phyloP scores from a whole-genome alignment of 352 stramenopile genomes.

The Aphanomyces stellatus region DNA sequence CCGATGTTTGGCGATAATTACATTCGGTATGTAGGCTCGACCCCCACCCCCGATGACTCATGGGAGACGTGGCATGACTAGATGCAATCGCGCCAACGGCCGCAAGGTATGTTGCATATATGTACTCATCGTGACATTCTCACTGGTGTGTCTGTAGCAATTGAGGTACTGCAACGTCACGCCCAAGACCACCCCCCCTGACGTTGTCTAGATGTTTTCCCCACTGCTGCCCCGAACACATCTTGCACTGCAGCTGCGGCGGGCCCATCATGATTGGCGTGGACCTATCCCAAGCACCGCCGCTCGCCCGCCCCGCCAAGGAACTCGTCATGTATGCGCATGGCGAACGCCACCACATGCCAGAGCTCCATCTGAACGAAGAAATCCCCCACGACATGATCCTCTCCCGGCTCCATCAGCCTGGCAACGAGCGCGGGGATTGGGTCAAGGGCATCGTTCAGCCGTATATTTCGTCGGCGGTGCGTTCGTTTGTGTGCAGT shows the following conservation, averaged over 20 bases:
- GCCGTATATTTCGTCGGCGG: not conserved
- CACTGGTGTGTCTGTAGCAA: not conserved
- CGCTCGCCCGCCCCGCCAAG: not conserved
- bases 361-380: not conserved
- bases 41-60: no score
- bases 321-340: not conserved
- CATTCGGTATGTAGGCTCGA: not conserved
- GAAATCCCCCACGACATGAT: not conserved
- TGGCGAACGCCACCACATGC: not conserved
- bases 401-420: not conserved
- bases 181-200: not conserved
- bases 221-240: constrained; percentile 3
- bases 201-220: not conserved
- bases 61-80: no score
- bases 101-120: not conserved
- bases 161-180: not conserved
- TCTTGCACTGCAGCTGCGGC: constrained; percentile 6
- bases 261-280: not conserved
- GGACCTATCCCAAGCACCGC: not conserved
- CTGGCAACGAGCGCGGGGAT: not conserved
- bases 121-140: not conserved
- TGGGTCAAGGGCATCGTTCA: not conserved
- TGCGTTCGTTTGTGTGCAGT: not conserved
- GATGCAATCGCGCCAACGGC: constrained; percentile 1
- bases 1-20: constrained; percentile 10